Conservation (phyloP, 1,284 basidiomycete species). For the Cutaneotrichosporon cavernicola region DNA sequence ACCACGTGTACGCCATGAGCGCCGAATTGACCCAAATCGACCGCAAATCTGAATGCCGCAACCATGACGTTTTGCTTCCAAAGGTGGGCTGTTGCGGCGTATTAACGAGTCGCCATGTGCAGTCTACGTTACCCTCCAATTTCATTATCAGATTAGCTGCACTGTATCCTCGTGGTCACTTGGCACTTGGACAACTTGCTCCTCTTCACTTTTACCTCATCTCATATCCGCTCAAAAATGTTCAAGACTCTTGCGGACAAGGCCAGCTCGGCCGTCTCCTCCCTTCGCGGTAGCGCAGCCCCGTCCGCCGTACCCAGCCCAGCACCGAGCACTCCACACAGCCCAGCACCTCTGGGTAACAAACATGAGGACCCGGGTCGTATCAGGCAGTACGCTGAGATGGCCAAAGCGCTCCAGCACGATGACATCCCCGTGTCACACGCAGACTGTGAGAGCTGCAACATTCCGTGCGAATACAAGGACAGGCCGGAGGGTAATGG, state of each 20-base stretch:
- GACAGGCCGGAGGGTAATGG: slow-evolving; percentile 30
- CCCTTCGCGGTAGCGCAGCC: neutral
- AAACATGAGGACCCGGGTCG: slow-evolving; percentile 34
- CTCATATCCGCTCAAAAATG: slow-evolving; percentile 25
- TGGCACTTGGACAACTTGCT: neutral
- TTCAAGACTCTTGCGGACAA: slow-evolving; percentile 42
- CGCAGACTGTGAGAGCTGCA: slow-evolving; percentile 70
- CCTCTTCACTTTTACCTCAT: neutral
- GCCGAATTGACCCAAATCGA: too few relatives aligned
- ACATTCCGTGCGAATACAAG: slow-evolving; percentile 66
- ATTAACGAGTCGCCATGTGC: too few relatives aligned
- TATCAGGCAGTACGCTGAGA: slow-evolving; percentile 35
- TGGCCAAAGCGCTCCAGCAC: slow-evolving; percentile 51
- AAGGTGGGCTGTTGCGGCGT: too few relatives aligned
- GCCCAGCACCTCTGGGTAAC: neutral
- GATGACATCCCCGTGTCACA: slow-evolving; percentile 67
- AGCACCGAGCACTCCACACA: neutral
- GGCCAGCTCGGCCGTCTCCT: slow-evolving; percentile 28
- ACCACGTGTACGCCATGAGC: too few relatives aligned
- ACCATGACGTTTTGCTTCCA: too few relatives aligned
- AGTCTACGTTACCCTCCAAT: neutral
- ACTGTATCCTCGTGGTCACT: too few relatives aligned
- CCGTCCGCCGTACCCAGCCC: too few relatives aligned
- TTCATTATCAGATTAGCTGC: neutral
- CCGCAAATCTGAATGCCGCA: neutral